Conservation (phyloP, 176 grass and related monocot genomes). For the bread wheat (Triticum aestivum) region IWGSC_CS_RefSeq_v2.1 NC_057806.1:598887177-598887676, state of each 20-base stretch:
- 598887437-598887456: not conserved
- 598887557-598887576: not conserved
- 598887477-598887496: not conserved
- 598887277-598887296: slow-evolving; percentile 7
- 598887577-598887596: not conserved
- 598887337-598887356: not conserved
- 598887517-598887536: slow-evolving; percentile 31
- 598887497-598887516: slow-evolving; percentile 27
- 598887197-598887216: not conserved
- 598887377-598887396: not conserved
- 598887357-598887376: not conserved
- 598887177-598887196: not conserved
- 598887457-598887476: not conserved
- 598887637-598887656: not conserved
- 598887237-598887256: too few relatives aligned
- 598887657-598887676: not conserved
- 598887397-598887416: not conserved
- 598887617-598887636: not conserved
- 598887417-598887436: not conserved
- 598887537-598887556: not conserved
- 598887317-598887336: not conserved
- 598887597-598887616: not conserved
- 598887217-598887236: not conserved
- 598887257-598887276: not conserved
- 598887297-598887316: not conserved